Conservation (phyloP, 2,329 filamentous ascomycete genomes). For the Thyridium curvatum region DNA sequence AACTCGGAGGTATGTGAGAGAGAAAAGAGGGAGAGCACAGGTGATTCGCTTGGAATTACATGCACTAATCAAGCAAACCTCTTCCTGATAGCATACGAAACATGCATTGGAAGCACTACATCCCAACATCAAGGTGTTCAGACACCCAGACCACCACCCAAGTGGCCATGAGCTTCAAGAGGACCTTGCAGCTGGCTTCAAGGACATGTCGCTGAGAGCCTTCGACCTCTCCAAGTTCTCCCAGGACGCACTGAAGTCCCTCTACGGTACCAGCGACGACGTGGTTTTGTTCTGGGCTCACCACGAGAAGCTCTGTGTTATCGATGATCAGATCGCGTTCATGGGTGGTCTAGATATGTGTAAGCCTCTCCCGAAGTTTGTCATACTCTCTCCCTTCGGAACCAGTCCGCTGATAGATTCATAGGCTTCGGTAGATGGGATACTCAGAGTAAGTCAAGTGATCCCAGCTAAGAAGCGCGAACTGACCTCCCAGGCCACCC, state of each 20-base stretch:
- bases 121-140: conserved; percentile 80
- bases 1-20: conserved; percentile 37
- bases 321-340: conserved; percentile 76
- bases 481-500: conserved; percentile 49
- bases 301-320: conserved; percentile 81
- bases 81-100: conserved; percentile 60
- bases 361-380: conserved; percentile 20
- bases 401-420: too few species aligned
- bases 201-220: conserved; percentile 37
- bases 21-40: too few species aligned
- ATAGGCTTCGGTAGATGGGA: conserved; percentile 78
- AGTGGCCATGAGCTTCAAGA: conserved; percentile 62
- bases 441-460: conserved; percentile 64
- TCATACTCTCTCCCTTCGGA: too few species aligned
- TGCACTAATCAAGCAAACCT: conserved; percentile 4
- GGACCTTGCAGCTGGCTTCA: conserved; percentile 59
- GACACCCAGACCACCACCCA: conserved; percentile 83
- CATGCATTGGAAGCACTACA: conserved; percentile 70
- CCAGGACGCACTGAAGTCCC: conserved; percentile 64
- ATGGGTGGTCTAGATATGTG: conserved; percentile 89
- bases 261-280: conserved; percentile 78
- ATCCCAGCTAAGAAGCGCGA: neutral
- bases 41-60: conserved; percentile 12
- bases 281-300: conserved; percentile 89
- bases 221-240: conserved; percentile 59